These are phyloP conservation scores for Wilhelminamyces savonicus DNA, from an alignment of 805 yeast species.

Conservation along the genomic window DNA sequence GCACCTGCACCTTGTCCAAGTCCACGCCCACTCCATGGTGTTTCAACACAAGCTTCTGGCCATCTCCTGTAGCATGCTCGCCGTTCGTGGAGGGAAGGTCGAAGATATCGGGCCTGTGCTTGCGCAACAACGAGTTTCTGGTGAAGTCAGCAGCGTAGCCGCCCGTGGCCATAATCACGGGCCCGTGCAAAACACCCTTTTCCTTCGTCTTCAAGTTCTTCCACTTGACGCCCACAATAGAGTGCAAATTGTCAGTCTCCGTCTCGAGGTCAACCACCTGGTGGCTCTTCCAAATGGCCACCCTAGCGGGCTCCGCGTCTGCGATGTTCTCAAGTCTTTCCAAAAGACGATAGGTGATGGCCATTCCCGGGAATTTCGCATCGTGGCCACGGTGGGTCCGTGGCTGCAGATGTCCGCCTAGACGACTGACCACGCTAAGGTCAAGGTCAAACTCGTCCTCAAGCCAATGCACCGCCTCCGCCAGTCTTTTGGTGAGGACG, in stretches of 20 bases:
- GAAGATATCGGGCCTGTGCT: slow-evolving; percentile 53
- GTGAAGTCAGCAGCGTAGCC: slow-evolving; percentile 64
- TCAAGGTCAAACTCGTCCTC: slow-evolving; percentile 57
- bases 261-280: slow-evolving; percentile 36
- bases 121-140: slow-evolving; percentile 43
- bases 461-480: slow-evolving; percentile 68
- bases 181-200: slow-evolving; percentile 38
- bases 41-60: slow-evolving; percentile 47
- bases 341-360: slow-evolving; percentile 49
- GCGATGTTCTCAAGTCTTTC: slow-evolving; percentile 44
- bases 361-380: slow-evolving; percentile 60
- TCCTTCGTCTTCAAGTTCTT: slow-evolving; percentile 26
- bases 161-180: slow-evolving; percentile 59
- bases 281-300: slow-evolving; percentile 15
- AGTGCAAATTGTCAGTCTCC: slow-evolving; percentile 17
- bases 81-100: slow-evolving; percentile 58
- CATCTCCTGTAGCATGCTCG: slow-evolving; percentile 58
- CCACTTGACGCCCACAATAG: slow-evolving; percentile 23
- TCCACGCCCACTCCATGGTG: slow-evolving; percentile 53
- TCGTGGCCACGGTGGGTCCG: slow-evolving; percentile 79
- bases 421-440: slow-evolving; percentile 60
- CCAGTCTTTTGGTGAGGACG: slow-evolving; percentile 56
- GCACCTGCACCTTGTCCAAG: slow-evolving; percentile 61
- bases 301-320: slow-evolving; percentile 37
- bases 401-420: slow-evolving; percentile 79